Evolutionary conservation across 2,329 filamentous ascomycete species (phyloP), one percentile per base, ranked within the genome.

Genomic region (Ophiocordyceps unilateralis): DNA sequence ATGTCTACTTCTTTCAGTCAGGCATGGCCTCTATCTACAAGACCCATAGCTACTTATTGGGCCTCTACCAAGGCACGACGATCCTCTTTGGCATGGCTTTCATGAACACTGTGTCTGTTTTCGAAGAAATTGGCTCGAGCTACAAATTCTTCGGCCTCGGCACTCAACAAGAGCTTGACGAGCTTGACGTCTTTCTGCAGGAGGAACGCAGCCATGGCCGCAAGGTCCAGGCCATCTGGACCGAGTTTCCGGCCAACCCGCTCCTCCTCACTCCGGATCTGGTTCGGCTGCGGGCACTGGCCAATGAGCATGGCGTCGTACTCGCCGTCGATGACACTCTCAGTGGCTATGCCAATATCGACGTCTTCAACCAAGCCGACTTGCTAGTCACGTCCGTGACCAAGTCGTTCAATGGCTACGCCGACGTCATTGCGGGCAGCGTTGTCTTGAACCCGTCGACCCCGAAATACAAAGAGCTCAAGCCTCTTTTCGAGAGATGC

Each of bases 391-490:
- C 63, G 0, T 64, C 59, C n/a, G 53, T 72, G 11, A 72, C 69
- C 5, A 74, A 74, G 52, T 58, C 58, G 1, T 72, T 74, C 51
- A 68, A 57, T 37, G 71, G 71, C 4, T 66, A 66, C 47, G 63
- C 66, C 7, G 63, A 75, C 47, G 63, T 68, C 39, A 65, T 72
- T 56, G 67, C 51, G 20, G 69, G 62, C 30, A 63, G 60, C 43
- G 49, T 56, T 11, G 55, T 63, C 26, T 50, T 70, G 24, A 65
- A 66, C 46, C 64, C 66, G 0, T 46, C 54, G 8, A 63, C 60
- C 1, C 42, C 45, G 2, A 47, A 53, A 39, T 62, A 68, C 49
- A 2, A 44, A 6, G 46, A 52, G 21, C 48, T 70, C 19, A 55
- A 56, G 41, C n/a, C 41, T 22, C 45, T 47, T 39, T 51, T 51